Percentiles rank a stretch among this genome's conserved stretches.
phyloP scores from a whole-genome alignment of 1,284 basidiomycete genomes.

The Cystobasidiaceae sp. region DNA sequence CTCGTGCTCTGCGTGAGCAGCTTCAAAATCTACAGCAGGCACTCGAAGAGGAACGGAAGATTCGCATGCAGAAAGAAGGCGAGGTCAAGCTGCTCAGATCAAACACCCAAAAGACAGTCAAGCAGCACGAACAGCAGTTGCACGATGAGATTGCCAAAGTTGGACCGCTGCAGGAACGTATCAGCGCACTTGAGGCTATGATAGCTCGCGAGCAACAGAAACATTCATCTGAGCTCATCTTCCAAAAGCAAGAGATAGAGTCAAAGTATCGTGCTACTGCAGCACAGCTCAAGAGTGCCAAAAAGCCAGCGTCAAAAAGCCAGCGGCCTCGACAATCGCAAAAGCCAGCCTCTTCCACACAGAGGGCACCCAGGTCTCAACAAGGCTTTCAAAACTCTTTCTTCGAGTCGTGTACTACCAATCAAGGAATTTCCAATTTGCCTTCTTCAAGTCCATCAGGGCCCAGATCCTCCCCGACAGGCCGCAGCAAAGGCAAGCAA shows the following conservation, averaged over 20 bases:
- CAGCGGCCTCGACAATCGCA: neutral
- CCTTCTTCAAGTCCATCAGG: neutral
- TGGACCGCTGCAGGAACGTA: neutral
- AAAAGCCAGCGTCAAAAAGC: neutral
- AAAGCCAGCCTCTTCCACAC: neutral
- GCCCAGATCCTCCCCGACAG: neutral
- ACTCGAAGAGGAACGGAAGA: slow-evolving; percentile 1
- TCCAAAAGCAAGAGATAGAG: slow-evolving; percentile 13
- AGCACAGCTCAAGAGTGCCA: neutral
- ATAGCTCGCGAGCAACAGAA: neutral
- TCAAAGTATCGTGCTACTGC: slow-evolving; percentile 1
- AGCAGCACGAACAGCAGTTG: slow-evolving; percentile 1
- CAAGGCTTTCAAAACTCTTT: slow-evolving; percentile 25
- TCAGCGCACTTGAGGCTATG: neutral
- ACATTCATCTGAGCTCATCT: slow-evolving; percentile 9
- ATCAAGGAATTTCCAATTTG: neutral
- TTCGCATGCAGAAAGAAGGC: slow-evolving; percentile 1
- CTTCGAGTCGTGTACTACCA: slow-evolving; percentile 5
- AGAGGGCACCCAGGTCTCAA: neutral
- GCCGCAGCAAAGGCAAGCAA: slow-evolving; percentile 19
- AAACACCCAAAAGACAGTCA: neutral
- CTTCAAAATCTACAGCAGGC: neutral
- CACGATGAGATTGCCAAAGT: slow-evolving; percentile 3
- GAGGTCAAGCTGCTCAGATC: slow-evolving; percentile 8
- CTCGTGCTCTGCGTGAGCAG: neutral